Base-by-base conservation (phyloP, 139 green algal species). In the Parachlorella kessleri region DNA sequence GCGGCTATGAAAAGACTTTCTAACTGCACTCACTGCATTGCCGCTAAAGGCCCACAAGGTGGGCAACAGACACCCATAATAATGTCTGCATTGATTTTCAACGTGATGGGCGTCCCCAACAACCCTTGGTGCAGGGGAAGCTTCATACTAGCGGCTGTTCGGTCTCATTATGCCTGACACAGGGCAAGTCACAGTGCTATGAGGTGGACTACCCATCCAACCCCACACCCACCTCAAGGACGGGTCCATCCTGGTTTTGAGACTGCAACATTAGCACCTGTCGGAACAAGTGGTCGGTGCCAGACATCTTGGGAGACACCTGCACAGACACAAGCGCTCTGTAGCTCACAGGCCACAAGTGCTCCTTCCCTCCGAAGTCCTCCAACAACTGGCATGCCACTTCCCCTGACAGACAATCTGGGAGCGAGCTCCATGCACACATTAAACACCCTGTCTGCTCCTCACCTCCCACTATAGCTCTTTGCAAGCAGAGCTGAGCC, bases 181-280 rank as follows among this genome's bases (percentile, higher is more conserved):
- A 5, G 64, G 18, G n/a, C 4, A 32, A 7, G 28, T n/a, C 4
- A 38, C 14, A 72, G 66, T 18, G 35, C 66, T 36, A n/a, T 10
- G 6, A 54, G 36, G 8, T 9, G 23, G 39, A 4, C 36, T 33
- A 21, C 9, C 3, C 6, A 32, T 26, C 35, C 35, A 72, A 35
- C 66, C 30, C 28, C 4, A 18, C 0, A 14, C 75, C 24, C 33
- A 70, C 75, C 75, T 81, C 26, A 9, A 84, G 73, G 5, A 75
- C 78, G 3, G 70, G 78, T 0, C 78, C 78, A 8, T 32, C 59
- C 1, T 35, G 54, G 63, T 84, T 84, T 28, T 33, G 38, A 0
- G 78, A 71, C 63, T 84, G 78, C 55, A 36, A 21, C 5, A 41
- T 14, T 32, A 84, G 59, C 59, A 84, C 55, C 39, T 71, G 36